Conservation (phyloP, 768 basidiomycete species). For the Tulasnella sp. region DNA sequence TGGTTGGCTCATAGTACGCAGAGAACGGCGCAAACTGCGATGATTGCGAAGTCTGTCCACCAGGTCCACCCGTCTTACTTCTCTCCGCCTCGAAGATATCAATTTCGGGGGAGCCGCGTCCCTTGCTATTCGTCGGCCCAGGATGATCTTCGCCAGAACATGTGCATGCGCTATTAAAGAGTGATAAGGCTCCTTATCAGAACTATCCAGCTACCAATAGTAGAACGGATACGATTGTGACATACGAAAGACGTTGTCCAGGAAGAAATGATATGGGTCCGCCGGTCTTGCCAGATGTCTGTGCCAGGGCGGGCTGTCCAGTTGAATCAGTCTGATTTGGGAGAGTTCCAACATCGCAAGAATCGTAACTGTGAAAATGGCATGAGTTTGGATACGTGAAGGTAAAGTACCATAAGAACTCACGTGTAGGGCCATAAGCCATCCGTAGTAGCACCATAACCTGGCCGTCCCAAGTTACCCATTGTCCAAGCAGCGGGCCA, state of each 20-base stretch:
- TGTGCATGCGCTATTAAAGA: conserved; percentile 43
- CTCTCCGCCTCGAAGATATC: conserved; percentile 71
- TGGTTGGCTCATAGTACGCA: conserved; percentile 30
- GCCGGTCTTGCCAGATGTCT: conserved; percentile 36
- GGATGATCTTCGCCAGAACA: conserved; percentile 70
- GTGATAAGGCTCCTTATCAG: conserved; percentile 21
- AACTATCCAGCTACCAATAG: neutral
- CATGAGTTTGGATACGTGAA: neutral
- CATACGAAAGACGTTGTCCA: conserved; percentile 67
- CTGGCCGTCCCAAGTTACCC: conserved; percentile 78
- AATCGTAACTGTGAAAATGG: conserved; percentile 33
- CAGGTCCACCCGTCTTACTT: conserved; percentile 39
- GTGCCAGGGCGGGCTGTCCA: conserved; percentile 44
- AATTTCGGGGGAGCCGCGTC: conserved; percentile 73
- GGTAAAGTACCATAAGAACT: conserved; percentile 21
- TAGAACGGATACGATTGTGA: conserved; percentile 4
- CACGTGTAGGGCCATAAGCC: conserved; percentile 78
- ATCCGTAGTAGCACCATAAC: conserved; percentile 69
- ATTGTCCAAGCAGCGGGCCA: conserved; percentile 87
- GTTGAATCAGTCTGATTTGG: conserved; percentile 38
- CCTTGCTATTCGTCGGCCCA: conserved; percentile 43
- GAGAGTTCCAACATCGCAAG: conserved; percentile 51
- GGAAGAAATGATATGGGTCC: conserved; percentile 58
- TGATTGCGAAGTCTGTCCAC: conserved; percentile 53
- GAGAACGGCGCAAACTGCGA: conserved; percentile 60